Evolutionary conservation across 371 early-diverging fungal species (phyloP).

Genomic region (Gilbertella persicaria): DNA sequence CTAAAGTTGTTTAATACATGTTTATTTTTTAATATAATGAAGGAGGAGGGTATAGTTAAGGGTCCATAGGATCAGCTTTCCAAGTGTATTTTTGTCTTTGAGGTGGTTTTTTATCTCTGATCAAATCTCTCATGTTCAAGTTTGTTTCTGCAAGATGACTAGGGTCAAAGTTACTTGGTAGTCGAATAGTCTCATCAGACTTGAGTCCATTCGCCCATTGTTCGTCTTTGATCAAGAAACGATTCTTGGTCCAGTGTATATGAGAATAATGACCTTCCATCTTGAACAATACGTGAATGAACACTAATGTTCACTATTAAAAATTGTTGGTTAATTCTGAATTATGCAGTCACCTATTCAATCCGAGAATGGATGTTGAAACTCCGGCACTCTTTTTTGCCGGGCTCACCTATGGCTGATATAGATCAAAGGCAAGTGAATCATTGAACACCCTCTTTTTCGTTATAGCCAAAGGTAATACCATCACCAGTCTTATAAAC

Average conservation of each 20-base stretch:
- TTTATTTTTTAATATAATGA: not conserved
- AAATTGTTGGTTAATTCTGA: too few species aligned
- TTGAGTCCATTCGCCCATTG: not conserved
- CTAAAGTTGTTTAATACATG: not conserved
- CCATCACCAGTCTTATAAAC: not conserved
- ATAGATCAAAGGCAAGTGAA: constrained; percentile 7
- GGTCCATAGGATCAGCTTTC: not conserved
- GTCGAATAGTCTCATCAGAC: not conserved
- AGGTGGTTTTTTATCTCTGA: not conserved
- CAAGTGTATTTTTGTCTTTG: not conserved
- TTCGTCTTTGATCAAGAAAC: not conserved
- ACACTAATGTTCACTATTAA: too few species aligned
- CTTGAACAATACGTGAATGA: not conserved
- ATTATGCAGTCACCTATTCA: too few species aligned
- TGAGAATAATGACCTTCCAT: not conserved
- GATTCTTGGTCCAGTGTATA: not conserved
- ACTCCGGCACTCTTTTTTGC: too few species aligned
- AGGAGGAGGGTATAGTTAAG: not conserved
- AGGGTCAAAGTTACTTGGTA: not conserved
- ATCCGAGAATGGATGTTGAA: too few species aligned
- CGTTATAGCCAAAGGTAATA: constrained; percentile 24
- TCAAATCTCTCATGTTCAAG: not conserved
- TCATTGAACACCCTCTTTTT: constrained; percentile 28
- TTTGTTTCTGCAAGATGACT: not conserved
- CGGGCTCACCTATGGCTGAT: too few species aligned